A percentile compares a stretch with the other conserved stretches of the same genome.
Evolutionary conservation across 2,329 filamentous ascomycete genomes (phyloP).

Genomic region (Phaeoacremonium minimum): DNA sequence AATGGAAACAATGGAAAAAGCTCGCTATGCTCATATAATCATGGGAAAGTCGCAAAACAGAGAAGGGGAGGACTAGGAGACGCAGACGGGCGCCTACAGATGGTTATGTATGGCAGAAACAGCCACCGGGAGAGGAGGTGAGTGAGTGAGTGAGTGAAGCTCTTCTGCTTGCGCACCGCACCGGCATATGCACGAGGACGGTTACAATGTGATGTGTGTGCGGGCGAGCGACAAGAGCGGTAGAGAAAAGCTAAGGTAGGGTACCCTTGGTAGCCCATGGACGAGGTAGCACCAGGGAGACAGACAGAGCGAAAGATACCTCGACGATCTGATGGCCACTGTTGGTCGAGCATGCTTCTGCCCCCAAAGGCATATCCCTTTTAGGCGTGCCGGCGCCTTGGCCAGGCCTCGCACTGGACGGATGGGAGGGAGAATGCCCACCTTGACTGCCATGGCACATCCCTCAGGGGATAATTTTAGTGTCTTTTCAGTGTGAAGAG

Average conservation of each 20-base stretch:
- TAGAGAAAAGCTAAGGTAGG: too few species aligned
- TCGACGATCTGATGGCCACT: too few species aligned
- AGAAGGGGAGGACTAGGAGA: conserved; percentile 26
- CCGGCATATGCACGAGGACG: conserved; percentile 10
- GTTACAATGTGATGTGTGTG: conserved; percentile 15
- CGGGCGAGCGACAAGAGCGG: too few species aligned
- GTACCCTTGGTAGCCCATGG: background rate
- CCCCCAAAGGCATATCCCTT: conserved; percentile 5
- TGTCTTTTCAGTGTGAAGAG: conserved; percentile 12
- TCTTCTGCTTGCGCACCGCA: conserved; percentile 8
- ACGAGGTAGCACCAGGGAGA: background rate
- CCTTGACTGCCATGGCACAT: conserved; percentile 4
- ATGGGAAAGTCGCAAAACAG: conserved; percentile 35
- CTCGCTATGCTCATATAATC: conserved; percentile 25
- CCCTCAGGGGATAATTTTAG: conserved; percentile 21
- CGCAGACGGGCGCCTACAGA: conserved; percentile 36
- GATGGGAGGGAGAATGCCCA: background rate
- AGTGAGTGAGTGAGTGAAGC: conserved; percentile 3
- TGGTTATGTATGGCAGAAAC: conserved; percentile 40
- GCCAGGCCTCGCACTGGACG: background rate
- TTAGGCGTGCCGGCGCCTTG: background rate
- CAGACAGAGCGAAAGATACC: conserved; percentile 5
- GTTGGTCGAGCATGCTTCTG: too few species aligned
- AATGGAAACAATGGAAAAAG: conserved; percentile 24
- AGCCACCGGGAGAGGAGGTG: conserved; percentile 5